A percentile compares a stretch with the other conserved stretches of the same genome.
Conservation (phyloP, 352 stramenopile genomes). For the Lagenidium giganteum region DNA sequence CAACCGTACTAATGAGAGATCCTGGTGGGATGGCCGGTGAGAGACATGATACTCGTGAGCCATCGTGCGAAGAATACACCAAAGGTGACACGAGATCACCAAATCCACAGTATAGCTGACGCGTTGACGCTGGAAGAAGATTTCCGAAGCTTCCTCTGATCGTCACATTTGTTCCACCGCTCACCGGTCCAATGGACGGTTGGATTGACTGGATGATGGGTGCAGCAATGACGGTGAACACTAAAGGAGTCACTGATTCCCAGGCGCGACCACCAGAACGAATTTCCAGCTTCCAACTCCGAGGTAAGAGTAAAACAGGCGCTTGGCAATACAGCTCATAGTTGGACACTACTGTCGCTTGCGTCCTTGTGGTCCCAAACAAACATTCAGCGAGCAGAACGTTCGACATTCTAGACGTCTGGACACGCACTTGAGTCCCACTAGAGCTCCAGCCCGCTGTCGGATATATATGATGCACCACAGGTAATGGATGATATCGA, state of each 20-base stretch:
- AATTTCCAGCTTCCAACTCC: not conserved
- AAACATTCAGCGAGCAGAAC: constrained; percentile 7
- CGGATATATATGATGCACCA: constrained; percentile 6
- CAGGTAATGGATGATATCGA: constrained; percentile 7
- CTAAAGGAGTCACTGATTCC: constrained; percentile 3
- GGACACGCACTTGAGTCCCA: constrained; percentile 3
- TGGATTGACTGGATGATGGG: constrained; percentile 7
- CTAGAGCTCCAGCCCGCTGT: constrained; percentile 10
- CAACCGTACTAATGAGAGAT: too few species aligned
- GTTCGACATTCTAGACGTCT: constrained; percentile 5
- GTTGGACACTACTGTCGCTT: constrained; percentile 5
- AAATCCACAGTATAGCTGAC: constrained; percentile 13
- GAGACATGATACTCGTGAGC: constrained; percentile 3
- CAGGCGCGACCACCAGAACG: constrained; percentile 4
- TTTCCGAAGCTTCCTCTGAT: constrained; percentile 8
- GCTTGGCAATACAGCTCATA: constrained; percentile 6
- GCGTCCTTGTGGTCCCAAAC: constrained; percentile 8
- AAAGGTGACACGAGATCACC: constrained; percentile 3
- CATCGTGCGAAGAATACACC: constrained; percentile 2
- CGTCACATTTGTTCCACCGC: constrained; percentile 14
- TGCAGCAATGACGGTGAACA: constrained; percentile 5
- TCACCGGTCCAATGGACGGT: constrained; percentile 8
- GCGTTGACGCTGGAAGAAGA: not conserved
- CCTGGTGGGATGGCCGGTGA: constrained; percentile 2
- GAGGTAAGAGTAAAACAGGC: not conserved